These are phyloP conservation scores for Penicilliopsis zonata DNA, from an alignment of 495 filamentous ascomycete species.

Conservation along the genomic window DNA sequence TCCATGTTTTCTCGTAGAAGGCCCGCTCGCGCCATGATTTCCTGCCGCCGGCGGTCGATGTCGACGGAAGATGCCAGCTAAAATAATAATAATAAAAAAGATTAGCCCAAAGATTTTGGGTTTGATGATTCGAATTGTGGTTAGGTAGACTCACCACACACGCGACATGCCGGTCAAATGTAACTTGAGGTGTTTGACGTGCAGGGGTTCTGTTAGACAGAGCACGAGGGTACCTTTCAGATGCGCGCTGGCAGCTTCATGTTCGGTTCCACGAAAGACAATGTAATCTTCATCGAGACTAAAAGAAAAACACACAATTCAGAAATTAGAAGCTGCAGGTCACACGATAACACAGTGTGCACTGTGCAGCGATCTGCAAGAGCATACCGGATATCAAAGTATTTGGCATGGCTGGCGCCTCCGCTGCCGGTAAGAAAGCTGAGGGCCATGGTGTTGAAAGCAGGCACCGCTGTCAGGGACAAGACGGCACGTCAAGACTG, in stretches of 20 bases:
- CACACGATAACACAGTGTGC: no score
- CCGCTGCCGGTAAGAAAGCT: constrained; percentile 37
- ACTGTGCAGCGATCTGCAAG: constrained; percentile 3
- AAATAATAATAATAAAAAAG: constrained; percentile 1
- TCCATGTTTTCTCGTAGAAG: constrained; percentile 45
- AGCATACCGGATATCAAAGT: constrained; percentile 44
- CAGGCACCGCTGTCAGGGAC: no score
- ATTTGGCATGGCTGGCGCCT: constrained; percentile 38
- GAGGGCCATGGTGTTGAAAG: constrained; percentile 32
- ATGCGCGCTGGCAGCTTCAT: constrained; percentile 64
- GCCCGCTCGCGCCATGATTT: constrained; percentile 40
- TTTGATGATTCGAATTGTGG: no score
- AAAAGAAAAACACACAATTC: not conserved
- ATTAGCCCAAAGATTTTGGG: constrained; percentile 7
- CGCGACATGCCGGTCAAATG: constrained; percentile 59
- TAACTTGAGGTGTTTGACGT: constrained; percentile 60
- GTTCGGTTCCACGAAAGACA: constrained; percentile 61
- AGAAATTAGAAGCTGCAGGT: no score
- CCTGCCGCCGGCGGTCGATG: constrained; percentile 27
- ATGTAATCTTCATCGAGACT: constrained; percentile 73
- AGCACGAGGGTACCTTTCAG: constrained; percentile 66
- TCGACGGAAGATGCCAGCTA: constrained; percentile 38
- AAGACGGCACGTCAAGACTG: no score
- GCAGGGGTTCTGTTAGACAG: constrained; percentile 55
- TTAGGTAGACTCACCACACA: constrained; percentile 58